A percentile compares a stretch with the other conserved stretches of the same genome.
phyloP scores from a whole-genome alignment of 345 rosid species.

The Bruguiera parviflora region DNA sequence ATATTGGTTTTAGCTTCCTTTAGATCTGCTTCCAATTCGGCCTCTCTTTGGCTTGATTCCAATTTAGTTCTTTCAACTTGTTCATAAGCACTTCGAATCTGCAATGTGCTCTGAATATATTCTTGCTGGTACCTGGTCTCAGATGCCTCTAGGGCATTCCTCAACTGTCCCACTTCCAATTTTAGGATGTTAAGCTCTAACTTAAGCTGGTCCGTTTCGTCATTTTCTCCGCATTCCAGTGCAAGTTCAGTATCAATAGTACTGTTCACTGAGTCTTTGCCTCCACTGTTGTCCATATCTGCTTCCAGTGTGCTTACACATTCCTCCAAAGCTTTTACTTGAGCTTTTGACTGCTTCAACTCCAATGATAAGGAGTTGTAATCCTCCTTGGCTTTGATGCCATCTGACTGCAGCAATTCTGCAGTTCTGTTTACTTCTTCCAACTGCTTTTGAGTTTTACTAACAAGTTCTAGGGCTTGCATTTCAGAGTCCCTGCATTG shows the following conservation, averaged over 20 bases:
- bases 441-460: conserved; percentile 53
- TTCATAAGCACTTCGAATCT: conserved; percentile 79
- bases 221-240: conserved; percentile 26
- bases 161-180: conserved; percentile 57
- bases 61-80: conserved; percentile 55
- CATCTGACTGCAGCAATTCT: conserved; percentile 57
- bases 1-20: conserved; percentile 37
- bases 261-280: conserved; percentile 21
- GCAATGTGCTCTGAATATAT: conserved; percentile 79
- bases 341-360: conserved; percentile 65
- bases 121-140: conserved; percentile 87
- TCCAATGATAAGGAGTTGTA: conserved; percentile 49
- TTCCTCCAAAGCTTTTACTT: conserved; percentile 57
- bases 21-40: conserved; percentile 51
- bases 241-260: conserved; percentile 23
- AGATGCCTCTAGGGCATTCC: conserved; percentile 61
- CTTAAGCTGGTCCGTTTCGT: conserved; percentile 43
- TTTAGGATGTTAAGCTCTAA: conserved; percentile 51
- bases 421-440: conserved; percentile 60
- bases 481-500: conserved; percentile 79
- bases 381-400: conserved; percentile 58
- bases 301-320: conserved; percentile 54
- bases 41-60: conserved; percentile 53
- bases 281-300: conserved; percentile 35
- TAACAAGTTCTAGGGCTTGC: conserved; percentile 52